Conservation (phyloP, 2,329 filamentous ascomycete genomes). For the Arthrobotrys sphaeroides region DNA sequence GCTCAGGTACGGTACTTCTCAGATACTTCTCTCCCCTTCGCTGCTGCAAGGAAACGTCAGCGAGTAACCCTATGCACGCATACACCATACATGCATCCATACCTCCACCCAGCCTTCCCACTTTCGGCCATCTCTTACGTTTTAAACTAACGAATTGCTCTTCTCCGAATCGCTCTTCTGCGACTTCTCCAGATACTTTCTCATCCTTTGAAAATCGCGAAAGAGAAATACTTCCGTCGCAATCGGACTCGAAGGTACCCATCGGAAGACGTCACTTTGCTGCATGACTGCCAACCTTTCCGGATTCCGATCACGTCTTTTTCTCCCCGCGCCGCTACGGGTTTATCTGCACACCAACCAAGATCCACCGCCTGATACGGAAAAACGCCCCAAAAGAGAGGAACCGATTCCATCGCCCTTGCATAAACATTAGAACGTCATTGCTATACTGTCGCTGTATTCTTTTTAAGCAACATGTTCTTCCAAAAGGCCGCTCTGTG, state of each 20-base stretch:
- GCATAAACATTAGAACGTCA: not conserved
- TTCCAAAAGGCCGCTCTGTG: slow-evolving; percentile 47
- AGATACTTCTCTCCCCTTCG: no score
- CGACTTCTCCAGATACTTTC: slow-evolving; percentile 1
- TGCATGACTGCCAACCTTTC: not conserved
- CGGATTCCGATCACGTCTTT: not conserved
- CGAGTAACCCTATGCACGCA: no score
- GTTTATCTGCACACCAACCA: not conserved
- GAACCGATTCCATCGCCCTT: not conserved
- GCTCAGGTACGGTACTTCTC: no score
- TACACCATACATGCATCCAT: not conserved
- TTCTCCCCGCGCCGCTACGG: slow-evolving; percentile 1
- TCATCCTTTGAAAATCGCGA: not conserved
- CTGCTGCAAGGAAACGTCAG: slow-evolving; percentile 13
- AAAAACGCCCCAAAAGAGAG: not conserved
- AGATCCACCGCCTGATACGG: not conserved
- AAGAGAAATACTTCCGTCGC: not conserved
- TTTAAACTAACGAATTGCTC: slow-evolving; percentile 9
- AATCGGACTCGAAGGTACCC: no score
- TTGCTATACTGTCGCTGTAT: not conserved
- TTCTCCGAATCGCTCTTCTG: not conserved
- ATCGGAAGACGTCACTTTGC: not conserved
- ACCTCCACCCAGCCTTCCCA: slow-evolving; percentile 19
- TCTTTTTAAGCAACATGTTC: slow-evolving; percentile 38
- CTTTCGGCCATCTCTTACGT: not conserved